Evolutionary conservation across 345 rosid species (phyloP).

Genomic region (Stellera chamaejasme): DNA sequence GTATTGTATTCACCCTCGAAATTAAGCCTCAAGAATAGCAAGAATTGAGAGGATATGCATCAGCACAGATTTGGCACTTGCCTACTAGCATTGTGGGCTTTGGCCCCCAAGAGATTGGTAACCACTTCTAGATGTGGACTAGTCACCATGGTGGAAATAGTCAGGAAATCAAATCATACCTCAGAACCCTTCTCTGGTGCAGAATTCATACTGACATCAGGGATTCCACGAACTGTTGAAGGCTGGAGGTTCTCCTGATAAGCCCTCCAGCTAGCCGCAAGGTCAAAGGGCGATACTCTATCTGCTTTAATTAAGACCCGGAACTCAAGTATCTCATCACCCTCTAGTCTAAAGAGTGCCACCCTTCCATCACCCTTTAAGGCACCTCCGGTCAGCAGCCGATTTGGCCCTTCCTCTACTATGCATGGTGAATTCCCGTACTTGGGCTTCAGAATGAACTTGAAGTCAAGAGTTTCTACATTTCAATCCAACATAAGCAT

Average conservation of each 20-base stretch:
- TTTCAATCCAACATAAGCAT: conserved; percentile 6
- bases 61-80: no score
- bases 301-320: conserved; percentile 78
- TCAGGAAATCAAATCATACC: conserved; percentile 25
- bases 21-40: no score
- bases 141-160: not conserved
- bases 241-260: conserved; percentile 88
- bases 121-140: no score
- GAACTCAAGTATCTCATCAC: conserved; percentile 70
- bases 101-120: no score
- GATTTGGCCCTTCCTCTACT: conserved; percentile 85
- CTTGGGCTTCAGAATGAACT: conserved; percentile 96
- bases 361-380: conserved; percentile 76
- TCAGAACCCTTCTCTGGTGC: conserved; percentile 42
- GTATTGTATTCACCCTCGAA: no score
- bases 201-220: conserved; percentile 87
- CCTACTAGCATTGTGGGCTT: no score
- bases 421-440: conserved; percentile 45
- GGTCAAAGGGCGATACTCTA: conserved; percentile 94
- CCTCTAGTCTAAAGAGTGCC: conserved; percentile 56
- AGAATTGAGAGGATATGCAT: no score
- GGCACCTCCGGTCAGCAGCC: conserved; percentile 63
- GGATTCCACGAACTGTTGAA: conserved; percentile 88
- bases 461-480: conserved; percentile 92
- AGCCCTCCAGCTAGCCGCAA: conserved; percentile 99